Evolutionary conservation across 2,329 filamentous ascomycete genomes (phyloP), one percentile per base, ranked within the genome.

Genomic region (Cercospora sp.): DNA sequence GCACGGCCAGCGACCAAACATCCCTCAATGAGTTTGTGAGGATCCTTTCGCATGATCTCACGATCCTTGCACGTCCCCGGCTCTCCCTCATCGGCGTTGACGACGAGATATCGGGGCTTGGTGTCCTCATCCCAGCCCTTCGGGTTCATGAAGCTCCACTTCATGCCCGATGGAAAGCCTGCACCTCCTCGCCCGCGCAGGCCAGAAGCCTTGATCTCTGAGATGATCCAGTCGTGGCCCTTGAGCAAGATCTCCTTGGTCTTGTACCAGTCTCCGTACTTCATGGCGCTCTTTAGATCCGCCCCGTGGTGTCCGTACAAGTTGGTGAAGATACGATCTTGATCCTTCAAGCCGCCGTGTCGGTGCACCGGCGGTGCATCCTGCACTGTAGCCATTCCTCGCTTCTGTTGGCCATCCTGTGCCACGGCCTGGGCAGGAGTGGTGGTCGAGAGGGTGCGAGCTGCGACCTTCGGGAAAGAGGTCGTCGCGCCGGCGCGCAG

Each of bases 21-120:
- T 79, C 95, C 95, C 84, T 99, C 95, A 78, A 99, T 86, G 73
- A 99, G 91, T 87, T 99, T 99, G 86, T 99, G 95, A 71, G 95
- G 95, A 81, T 99, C 95, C 85, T 99, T 99, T 83, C 95, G 93
- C 95, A 99, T 99, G 75, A 99, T 99, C 82, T 99, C 95, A 79
- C 95, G 91, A 82, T 99, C 95, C 85, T 99, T 99, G 90, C 95
- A 99, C 64, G 95, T 99, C 81, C 95, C 95, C 31, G 95, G 95
- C 83, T 99, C 95, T 78, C 95, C 95, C 85, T 99, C 95, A 81
- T 99, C 95, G 74, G 95, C 95, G 79, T 99, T 99, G 84, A 99
- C 93, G 70, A 99, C 94, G 65, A 99, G 86, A 79, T 99, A 99
- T 77, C 95, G 90, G 73, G 95, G 95, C 83, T 96, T 96, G 76